phyloP scores from a whole-genome alignment of 1,284 basidiomycete genomes.

The Microbotryum scabiosae region DNA sequence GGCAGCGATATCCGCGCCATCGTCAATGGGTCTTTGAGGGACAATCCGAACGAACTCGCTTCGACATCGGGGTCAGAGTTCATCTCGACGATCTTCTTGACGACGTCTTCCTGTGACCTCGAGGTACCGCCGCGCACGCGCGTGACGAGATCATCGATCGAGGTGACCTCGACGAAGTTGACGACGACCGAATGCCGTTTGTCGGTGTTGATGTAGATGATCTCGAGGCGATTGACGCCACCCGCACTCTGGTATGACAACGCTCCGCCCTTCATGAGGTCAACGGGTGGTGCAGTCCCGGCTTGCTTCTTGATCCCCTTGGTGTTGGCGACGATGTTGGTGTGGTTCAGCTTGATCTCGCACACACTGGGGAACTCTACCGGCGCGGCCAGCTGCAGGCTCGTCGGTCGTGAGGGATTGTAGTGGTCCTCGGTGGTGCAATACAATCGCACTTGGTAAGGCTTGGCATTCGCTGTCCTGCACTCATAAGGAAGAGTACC shows the following conservation, averaged over 20 bases:
- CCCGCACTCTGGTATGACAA: constrained; percentile 3
- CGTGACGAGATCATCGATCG: constrained; percentile 57
- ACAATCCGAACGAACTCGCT: constrained; percentile 75
- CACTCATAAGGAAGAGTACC: not conserved
- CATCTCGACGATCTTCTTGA: constrained; percentile 54
- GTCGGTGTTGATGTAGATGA: constrained; percentile 85
- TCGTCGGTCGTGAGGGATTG: constrained; percentile 44
- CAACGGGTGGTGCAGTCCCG: constrained; percentile 87
- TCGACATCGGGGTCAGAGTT: constrained; percentile 74
- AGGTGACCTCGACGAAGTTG: constrained; percentile 67
- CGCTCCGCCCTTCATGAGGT: constrained; percentile 49
- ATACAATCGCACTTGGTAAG: constrained; percentile 75
- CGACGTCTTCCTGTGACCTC: constrained; percentile 57
- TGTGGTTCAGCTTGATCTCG: constrained; percentile 76
- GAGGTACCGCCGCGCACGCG: constrained; percentile 59
- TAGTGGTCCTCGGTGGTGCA: constrained; percentile 87
- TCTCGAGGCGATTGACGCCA: constrained; percentile 59
- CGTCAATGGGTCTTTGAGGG: constrained; percentile 85
- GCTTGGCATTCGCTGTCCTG: constrained; percentile 42
- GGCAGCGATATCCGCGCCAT: constrained; percentile 79
- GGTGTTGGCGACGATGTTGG: constrained; percentile 62
- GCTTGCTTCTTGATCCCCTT: constrained; percentile 93
- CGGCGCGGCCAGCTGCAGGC: constrained; percentile 43
- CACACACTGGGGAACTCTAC: constrained; percentile 88
- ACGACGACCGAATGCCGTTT: constrained; percentile 75